Base-by-base conservation (phyloP, 139 green algal species). In the Bryopsis sp. region DNA sequence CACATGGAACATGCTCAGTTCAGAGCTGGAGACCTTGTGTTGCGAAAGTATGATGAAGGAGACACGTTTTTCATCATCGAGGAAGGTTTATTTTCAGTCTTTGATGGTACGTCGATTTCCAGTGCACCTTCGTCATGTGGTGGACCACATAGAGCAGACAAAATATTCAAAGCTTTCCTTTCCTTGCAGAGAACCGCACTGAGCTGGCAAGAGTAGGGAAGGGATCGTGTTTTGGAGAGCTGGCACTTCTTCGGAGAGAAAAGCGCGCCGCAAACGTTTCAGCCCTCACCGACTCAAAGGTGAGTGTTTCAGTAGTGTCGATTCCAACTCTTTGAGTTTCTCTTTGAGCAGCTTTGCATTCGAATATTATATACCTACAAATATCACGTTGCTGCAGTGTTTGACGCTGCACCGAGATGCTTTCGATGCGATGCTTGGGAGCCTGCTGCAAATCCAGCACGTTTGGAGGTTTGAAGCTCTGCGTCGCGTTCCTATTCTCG, bases 11-110 rank as follows among this genome's bases (percentile, higher is more conserved):
- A 34, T 64, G 6, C 43, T 68, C 47, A 48, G 4, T 33, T 48
- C 35, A 5, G 34, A 43, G 48, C 43, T 22, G 75, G 71, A 29
- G 64, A 86, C 28, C 59, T 85, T 1, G 80, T 96, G 67, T 85
- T 90, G 75, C 47, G 68, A 22, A 72, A 85, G 68, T 83, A 82
- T 5, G 81, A 88, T 36, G 50, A 59, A 66, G 89, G 86, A 1
- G 84, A 95, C 71, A 79, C 64, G 7, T 96, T 97, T 48, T 96
- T 94, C 72, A 81, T 97, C 62, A 81, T 95, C 19, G 76, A 94
- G 73, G 73, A 84, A 5, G 91, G 90, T 19, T 69, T 63, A 8
- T 91, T 96, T 78, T 81, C 70, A 48, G 82, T 88, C 67, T 88
- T 84, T 50, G 78, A 89, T 48, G 73, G 77, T 75, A 62, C 19